phyloP scores from a whole-genome alignment of 1,139 yeast genomes.

The Pichia sp. region DNA sequence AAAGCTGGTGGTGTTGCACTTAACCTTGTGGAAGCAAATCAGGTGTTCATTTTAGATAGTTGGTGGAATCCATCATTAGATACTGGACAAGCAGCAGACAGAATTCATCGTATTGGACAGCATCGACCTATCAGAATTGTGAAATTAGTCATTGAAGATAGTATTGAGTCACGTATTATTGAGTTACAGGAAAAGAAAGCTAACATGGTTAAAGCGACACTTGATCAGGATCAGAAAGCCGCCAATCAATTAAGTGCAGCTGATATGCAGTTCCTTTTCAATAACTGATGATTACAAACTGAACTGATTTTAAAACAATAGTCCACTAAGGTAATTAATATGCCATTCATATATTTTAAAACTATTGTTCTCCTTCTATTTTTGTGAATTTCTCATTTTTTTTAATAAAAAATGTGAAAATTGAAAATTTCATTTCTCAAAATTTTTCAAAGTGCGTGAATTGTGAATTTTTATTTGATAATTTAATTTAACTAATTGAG shows the following conservation, averaged over 20 bases:
- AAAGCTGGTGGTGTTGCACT: constrained; percentile 99
- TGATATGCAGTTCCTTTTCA: constrained; percentile 89
- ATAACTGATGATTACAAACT: constrained; percentile 21
- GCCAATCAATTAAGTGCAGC: constrained; percentile 83
- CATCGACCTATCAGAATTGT: constrained; percentile 92
- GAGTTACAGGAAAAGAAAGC: constrained; percentile 97
- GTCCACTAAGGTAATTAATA: no score
- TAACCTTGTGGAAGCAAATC: constrained; percentile 93
- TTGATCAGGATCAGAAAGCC: constrained; percentile 87
- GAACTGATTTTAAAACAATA: no score
- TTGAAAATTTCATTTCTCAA: no score
- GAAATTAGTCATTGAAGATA: constrained; percentile 88
- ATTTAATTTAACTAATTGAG: no score
- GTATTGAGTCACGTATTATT: constrained; percentile 91
- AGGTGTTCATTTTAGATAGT: constrained; percentile 90
- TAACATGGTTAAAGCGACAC: constrained; percentile 94
- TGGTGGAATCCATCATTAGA: constrained; percentile 99
- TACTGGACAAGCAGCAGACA: constrained; percentile 91
- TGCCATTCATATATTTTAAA: no score
- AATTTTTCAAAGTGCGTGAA: no score
- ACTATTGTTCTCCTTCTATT: no score
- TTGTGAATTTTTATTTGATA: no score
- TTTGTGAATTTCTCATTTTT: no score
- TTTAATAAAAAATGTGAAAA: no score
- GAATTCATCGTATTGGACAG: constrained; percentile 97